Percentiles rank a stretch among this genome's conserved stretches.
These are phyloP conservation scores for Crithidia fasciculata DNA, from an alignment of 208 protist species.

Conservation along the genomic window DNA sequence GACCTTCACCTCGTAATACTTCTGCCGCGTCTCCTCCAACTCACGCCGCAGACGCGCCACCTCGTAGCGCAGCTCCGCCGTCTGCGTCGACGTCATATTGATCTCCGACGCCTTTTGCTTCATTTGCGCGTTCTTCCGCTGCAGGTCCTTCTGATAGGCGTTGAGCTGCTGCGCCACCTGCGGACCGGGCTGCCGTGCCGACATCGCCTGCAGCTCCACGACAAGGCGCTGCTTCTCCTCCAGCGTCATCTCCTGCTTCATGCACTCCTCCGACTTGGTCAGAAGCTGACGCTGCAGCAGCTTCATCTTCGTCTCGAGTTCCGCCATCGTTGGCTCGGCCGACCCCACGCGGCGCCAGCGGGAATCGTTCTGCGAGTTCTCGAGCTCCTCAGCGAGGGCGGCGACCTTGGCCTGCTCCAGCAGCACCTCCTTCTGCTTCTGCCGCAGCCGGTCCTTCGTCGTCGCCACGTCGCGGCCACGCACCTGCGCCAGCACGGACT, in stretches of 20 bases:
- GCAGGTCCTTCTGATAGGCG: slow-evolving; percentile 92
- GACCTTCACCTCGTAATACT: slow-evolving; percentile 95
- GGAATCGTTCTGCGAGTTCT: slow-evolving; percentile 93
- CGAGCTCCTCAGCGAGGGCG: slow-evolving; percentile 96
- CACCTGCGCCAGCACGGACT: slow-evolving; percentile 82
- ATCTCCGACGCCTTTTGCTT: slow-evolving; percentile 92
- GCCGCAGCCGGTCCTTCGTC: slow-evolving; percentile 49
- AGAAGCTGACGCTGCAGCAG: slow-evolving; percentile 96
- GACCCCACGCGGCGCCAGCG: slow-evolving; percentile 95
- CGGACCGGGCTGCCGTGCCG: slow-evolving; percentile 94
- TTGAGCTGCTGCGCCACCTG: slow-evolving; percentile 96
- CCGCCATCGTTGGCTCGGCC: slow-evolving; percentile 90
- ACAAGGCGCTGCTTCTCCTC: slow-evolving; percentile 96
- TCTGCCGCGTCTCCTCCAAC: slow-evolving; percentile 94
- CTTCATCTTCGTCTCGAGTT: slow-evolving; percentile 96
- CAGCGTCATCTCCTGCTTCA: slow-evolving; percentile 95
- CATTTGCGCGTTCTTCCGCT: slow-evolving; percentile 94
- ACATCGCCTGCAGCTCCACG: slow-evolving; percentile 93
- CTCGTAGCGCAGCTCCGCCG: slow-evolving; percentile 94
- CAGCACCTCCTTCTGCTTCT: slow-evolving; percentile 52
- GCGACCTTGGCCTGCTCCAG: slow-evolving; percentile 85
- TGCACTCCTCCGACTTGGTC: slow-evolving; percentile 96
- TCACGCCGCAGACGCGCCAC: slow-evolving; percentile 92
- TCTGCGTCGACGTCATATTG: slow-evolving; percentile 88
- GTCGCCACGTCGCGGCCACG: slow-evolving; percentile 80